These are phyloP conservation scores for Hygrophorus pudorinus DNA, from an alignment of 768 basidiomycete genomes.

Conservation along the genomic window DNA sequence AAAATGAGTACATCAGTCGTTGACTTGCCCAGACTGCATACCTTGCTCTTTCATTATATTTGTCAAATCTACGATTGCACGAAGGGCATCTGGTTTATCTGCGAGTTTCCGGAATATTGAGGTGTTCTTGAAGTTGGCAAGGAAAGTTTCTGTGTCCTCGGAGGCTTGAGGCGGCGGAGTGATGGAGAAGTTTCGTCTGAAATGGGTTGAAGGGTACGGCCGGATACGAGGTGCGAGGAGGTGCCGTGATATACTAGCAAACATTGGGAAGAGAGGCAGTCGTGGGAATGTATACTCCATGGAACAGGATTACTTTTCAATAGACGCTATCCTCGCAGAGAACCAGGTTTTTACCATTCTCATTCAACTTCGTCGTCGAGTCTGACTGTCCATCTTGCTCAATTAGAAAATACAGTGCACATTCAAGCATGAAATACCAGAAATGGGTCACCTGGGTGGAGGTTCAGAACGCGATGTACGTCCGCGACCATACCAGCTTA, in stretches of 20 bases:
- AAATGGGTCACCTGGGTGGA: conserved; percentile 85
- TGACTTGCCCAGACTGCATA: neutral
- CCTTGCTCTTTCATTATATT: conserved; percentile 37
- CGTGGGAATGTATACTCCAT: conserved; percentile 26
- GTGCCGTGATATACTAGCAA: neutral
- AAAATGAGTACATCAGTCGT: neutral
- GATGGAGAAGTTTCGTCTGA: conserved; percentile 12
- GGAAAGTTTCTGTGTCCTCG: conserved; percentile 22
- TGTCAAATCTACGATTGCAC: conserved; percentile 36
- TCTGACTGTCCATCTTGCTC: neutral
- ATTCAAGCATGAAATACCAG: conserved; percentile 76
- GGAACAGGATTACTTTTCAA: conserved; percentile 89
- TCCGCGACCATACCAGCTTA: conserved; percentile 8
- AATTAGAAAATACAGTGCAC: conserved; percentile 85
- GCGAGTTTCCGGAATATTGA: conserved; percentile 37
- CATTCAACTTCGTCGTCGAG: neutral
- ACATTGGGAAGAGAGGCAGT: conserved; percentile 5
- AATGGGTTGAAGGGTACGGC: conserved; percentile 8
- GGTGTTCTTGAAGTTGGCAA: conserved; percentile 35
- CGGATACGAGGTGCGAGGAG: conserved; percentile 5
- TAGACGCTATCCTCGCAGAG: conserved; percentile 85
- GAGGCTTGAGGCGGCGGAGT: conserved; percentile 18
- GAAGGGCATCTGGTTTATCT: conserved; percentile 38
- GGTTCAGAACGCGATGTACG: conserved; percentile 76
- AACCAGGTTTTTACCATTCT: conserved; percentile 51